A percentile compares a stretch with the other conserved stretches of the same genome.
These are phyloP conservation scores for Chaetomiaceae sp. DNA, from an alignment of 2,329 filamentous ascomycete species.

Conservation along the genomic window DNA sequence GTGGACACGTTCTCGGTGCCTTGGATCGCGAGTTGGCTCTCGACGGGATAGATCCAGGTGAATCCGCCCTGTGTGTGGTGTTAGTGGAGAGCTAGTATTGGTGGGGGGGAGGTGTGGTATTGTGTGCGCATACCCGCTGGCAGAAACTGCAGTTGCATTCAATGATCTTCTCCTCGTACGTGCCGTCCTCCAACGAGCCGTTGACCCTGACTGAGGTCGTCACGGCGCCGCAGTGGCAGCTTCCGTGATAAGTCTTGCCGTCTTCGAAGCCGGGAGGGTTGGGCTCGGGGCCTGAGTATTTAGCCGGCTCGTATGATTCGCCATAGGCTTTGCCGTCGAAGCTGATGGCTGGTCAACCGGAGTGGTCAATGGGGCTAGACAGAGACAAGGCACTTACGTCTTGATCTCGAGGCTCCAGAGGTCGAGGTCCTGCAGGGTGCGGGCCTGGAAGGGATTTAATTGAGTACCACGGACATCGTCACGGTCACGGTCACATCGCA, in stretches of 20 bases:
- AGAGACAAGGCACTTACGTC: constrained; percentile 29
- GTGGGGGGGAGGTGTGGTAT: background rate
- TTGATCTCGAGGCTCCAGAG: constrained; percentile 36
- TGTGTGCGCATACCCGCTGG: constrained; percentile 32
- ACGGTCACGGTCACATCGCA: too few relatives aligned
- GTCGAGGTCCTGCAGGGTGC: constrained; percentile 41
- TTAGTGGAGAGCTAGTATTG: background rate
- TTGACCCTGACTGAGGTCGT: constrained; percentile 37
- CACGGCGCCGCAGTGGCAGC: constrained; percentile 50
- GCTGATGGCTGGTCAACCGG: constrained; percentile 23
- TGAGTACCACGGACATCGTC: too few relatives aligned
- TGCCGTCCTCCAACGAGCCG: constrained; percentile 37
- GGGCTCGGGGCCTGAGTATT: constrained; percentile 40
- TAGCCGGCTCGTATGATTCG: constrained; percentile 32
- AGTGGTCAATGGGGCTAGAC: background rate
- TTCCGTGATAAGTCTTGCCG: constrained; percentile 42
- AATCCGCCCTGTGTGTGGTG: constrained; percentile 34
- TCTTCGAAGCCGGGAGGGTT: constrained; percentile 32
- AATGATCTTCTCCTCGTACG: constrained; percentile 26
- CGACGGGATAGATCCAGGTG: constrained; percentile 41
- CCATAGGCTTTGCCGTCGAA: constrained; percentile 35
- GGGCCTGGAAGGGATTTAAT: constrained; percentile 29
- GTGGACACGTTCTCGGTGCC: constrained; percentile 36
- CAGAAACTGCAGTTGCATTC: constrained; percentile 52
- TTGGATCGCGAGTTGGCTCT: constrained; percentile 37